Percentiles rank a stretch among this genome's conserved stretches.
Evolutionary conservation across 106 monocot species (phyloP).

Genomic region (Posidonia australis): DNA sequence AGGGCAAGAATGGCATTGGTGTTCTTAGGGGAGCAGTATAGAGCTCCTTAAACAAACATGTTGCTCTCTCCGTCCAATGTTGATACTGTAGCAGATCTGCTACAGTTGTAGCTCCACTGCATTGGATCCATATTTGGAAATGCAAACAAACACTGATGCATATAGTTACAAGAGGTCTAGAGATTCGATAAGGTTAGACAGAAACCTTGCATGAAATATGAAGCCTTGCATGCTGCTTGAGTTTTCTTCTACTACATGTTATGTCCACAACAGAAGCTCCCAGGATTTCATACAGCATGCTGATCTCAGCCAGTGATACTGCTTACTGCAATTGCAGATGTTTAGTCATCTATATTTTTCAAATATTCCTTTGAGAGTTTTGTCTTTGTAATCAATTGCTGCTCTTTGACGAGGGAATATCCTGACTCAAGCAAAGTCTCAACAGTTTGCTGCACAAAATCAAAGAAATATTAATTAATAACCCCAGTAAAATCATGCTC

Average conservation of each 20-base stretch:
- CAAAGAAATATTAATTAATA: neutral
- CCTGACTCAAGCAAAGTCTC: conserved; percentile 66
- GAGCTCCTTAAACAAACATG: no score
- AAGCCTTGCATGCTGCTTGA: neutral
- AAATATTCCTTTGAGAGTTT: conserved; percentile 78
- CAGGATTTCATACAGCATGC: neutral
- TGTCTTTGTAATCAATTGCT: conserved; percentile 52
- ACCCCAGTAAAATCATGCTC: neutral
- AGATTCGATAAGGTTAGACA: no score
- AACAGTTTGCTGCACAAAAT: conserved; percentile 45
- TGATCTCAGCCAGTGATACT: neutral
- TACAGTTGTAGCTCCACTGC: no score
- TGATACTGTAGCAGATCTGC: no score
- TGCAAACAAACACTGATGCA: no score
- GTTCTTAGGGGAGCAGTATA: no score
- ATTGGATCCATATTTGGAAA: no score
- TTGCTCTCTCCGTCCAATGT: no score
- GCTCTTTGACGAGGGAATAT: conserved; percentile 56
- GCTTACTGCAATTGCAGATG: neutral
- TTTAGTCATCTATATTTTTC: conserved; percentile 66
- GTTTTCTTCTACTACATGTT: neutral
- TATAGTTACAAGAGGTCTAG: no score
- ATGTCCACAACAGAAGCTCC: neutral
- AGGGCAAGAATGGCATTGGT: no score
- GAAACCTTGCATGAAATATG: no score